Conservation (phyloP, 495 filamentous ascomycete genomes). For the Aspergillus diversus region DNA sequence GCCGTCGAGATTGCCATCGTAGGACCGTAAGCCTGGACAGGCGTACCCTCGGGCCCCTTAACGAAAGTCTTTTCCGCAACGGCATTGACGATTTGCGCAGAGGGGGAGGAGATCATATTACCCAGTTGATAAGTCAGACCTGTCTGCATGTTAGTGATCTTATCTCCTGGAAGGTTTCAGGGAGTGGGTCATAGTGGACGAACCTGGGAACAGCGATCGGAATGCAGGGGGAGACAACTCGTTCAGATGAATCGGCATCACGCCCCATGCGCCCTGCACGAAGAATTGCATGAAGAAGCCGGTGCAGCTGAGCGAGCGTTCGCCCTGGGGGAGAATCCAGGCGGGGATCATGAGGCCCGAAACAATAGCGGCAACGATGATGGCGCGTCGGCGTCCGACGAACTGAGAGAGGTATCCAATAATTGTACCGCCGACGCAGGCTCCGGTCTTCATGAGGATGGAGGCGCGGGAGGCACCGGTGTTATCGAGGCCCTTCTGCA, state of each 20-base stretch:
- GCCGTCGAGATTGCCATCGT: constrained; percentile 71
- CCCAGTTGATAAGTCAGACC: constrained; percentile 70
- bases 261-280: constrained; percentile 77
- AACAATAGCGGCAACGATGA: constrained; percentile 61
- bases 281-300: constrained; percentile 82
- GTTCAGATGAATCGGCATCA: constrained; percentile 78
- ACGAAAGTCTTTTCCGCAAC: constrained; percentile 61
- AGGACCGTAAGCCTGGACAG: constrained; percentile 69
- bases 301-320: constrained; percentile 60
- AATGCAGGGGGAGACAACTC: constrained; percentile 76
- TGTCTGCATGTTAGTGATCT: constrained; percentile 2
- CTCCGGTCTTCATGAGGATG: constrained; percentile 74
- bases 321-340: constrained; percentile 67
- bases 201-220: constrained; percentile 57
- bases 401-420: constrained; percentile 74
- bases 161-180: not conserved
- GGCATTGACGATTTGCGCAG: constrained; percentile 72
- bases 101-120: constrained; percentile 75
- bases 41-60: constrained; percentile 45
- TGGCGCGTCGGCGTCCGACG: constrained; percentile 68
- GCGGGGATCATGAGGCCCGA: constrained; percentile 65
- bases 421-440: constrained; percentile 71
- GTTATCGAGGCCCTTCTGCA: constrained; percentile 65
- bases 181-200: not conserved
- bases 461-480: constrained; percentile 62